These are phyloP conservation scores for Cytospora piceae DNA, from an alignment of 2,329 filamentous ascomycete genomes.

Conservation along the genomic window DNA sequence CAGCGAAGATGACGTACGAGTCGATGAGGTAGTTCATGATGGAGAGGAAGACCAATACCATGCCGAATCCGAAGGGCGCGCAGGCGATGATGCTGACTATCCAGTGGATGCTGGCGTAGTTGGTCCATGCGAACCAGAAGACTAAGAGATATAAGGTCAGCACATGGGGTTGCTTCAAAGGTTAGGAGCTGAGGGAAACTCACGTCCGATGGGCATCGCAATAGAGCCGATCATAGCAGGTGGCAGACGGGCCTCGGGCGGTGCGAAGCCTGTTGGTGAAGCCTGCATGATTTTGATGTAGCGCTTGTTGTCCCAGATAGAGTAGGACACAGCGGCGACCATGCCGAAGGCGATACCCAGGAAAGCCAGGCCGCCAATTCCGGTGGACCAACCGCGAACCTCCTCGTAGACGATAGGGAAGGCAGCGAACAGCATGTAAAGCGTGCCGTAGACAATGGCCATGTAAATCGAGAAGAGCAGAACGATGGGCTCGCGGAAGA, in stretches of 20 bases:
- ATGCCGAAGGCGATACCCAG: conserved; percentile 68
- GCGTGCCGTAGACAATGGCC: conserved; percentile 59
- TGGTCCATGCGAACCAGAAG: conserved; percentile 31
- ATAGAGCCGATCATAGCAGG: conserved; percentile 63
- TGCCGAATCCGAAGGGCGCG: conserved; percentile 46
- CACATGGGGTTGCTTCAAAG: not conserved
- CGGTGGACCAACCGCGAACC: conserved; percentile 59
- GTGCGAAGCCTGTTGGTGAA: conserved; percentile 54
- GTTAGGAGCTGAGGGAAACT: not conserved
- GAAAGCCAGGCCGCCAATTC: conserved; percentile 64
- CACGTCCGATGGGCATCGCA: conserved; percentile 26
- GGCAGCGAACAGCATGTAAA: conserved; percentile 59
- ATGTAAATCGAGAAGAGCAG: conserved; percentile 66
- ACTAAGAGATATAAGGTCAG: conserved; percentile 10
- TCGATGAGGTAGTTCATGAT: conserved; percentile 71
- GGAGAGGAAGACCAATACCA: conserved; percentile 68
- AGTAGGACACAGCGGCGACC: conserved; percentile 57
- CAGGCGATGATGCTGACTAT: conserved; percentile 43
- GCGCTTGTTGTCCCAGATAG: conserved; percentile 56
- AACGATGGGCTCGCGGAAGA: conserved; percentile 70
- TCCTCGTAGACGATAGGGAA: conserved; percentile 66
- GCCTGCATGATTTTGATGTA: conserved; percentile 51
- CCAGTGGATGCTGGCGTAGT: conserved; percentile 39
- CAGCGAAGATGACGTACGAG: conserved; percentile 74
- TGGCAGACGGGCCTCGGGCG: conserved; percentile 66